Conservation (phyloP, 2,329 filamentous ascomycete genomes). For the Xylaria multiplex region DNA sequence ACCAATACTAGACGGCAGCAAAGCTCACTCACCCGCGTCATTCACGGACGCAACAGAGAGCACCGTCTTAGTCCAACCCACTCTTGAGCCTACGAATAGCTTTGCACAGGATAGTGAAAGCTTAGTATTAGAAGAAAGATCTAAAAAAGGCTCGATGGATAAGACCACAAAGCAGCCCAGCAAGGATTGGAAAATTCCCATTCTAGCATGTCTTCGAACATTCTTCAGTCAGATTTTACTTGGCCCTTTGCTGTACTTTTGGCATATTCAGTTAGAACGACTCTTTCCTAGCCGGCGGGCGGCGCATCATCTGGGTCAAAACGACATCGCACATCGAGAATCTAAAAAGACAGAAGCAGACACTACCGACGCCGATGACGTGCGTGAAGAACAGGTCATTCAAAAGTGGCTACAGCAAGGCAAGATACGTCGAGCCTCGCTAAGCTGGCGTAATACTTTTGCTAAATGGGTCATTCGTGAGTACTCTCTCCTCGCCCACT, state of each 20-base stretch:
- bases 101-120: not conserved
- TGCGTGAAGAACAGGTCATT: not conserved
- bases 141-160: no score
- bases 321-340: not conserved
- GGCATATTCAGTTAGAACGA: not conserved
- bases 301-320: not conserved
- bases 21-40: not conserved
- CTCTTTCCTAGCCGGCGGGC: not conserved
- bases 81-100: not conserved
- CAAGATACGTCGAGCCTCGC: not conserved
- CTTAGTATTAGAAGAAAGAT: not conserved
- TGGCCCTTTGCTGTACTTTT: not conserved
- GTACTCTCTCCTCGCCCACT: not conserved
- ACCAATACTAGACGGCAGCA: not conserved
- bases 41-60: not conserved
- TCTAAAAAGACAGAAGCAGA: not conserved
- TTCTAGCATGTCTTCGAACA: not conserved
- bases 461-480: conserved; percentile 1
- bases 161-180: not conserved
- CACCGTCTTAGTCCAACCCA: not conserved
- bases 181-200: not conserved
- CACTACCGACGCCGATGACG: not conserved
- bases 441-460: not conserved
- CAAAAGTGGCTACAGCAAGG: conserved; percentile 2
- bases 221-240: not conserved